Conservation (phyloP, 371 early-diverging fungal genomes). For the Phascolomyces articulosus region DNA sequence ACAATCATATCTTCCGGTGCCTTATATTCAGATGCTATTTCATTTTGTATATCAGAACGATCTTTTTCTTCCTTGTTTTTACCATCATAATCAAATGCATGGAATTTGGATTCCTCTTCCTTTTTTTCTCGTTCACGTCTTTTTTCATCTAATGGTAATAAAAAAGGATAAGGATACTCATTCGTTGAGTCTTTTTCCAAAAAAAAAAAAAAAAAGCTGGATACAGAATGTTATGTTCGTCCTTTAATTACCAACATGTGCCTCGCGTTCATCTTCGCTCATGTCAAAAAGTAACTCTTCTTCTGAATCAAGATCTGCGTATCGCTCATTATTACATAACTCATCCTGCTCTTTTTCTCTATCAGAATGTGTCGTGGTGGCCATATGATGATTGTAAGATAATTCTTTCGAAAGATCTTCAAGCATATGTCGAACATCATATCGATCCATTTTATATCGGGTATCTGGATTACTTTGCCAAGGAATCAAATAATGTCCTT, state of each 20-base stretch:
- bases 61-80: not conserved
- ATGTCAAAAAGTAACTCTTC: constrained; percentile 22
- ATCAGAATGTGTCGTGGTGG: not conserved
- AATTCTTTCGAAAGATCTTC: constrained; percentile 7
- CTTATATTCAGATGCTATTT: constrained; percentile 12
- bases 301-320: constrained; percentile 27
- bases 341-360: not conserved
- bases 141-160: constrained; percentile 24
- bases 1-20: constrained; percentile 8
- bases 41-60: constrained; percentile 1
- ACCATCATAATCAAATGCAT: constrained; percentile 15
- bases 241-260: constrained; percentile 14
- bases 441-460: constrained; percentile 21
- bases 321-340: constrained; percentile 22
- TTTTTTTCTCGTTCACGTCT: constrained; percentile 14
- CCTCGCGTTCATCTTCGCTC: constrained; percentile 27
- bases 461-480: constrained; percentile 21
- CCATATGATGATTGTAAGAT: no score
- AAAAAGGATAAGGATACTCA: no score
- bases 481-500: constrained; percentile 23
- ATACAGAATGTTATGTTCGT: no score
- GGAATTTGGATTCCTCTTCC: constrained; percentile 5
- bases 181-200: no score
- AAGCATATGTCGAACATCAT: constrained; percentile 29
- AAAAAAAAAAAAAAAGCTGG: no score